Base-by-base conservation (phyloP, 2,329 filamentous ascomycete genomes). In the Alternaria metachromatica region DNA sequence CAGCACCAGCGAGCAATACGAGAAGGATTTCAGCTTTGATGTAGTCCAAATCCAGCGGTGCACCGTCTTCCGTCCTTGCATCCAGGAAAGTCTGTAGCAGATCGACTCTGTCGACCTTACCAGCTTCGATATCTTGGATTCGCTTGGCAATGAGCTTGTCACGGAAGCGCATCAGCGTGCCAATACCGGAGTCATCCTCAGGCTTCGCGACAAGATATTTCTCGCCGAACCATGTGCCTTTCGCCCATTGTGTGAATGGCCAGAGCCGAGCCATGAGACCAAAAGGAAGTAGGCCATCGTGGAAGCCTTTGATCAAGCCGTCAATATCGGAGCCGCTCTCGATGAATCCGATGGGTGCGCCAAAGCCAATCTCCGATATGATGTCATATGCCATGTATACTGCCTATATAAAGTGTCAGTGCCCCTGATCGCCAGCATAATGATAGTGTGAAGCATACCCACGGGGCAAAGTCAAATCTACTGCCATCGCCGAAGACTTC, bases 81-180 rank as follows among this genome's bases (percentile, higher is more conserved):
- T 82, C 75, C 66, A 82, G 68, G 64, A 82, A 81, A 6, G 83
- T 87, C 68, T 89, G 86, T 6, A 89, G 78, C 0, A 88, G 78
- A 68, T 89, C 87, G 21, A 84, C 77, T 5, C 84, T 81, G 1
- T 80, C 81, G 0, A 80, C 78, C 10, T 82, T 84, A 1, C 83
- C 85, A 5, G 78, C 72, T 54, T 83, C 78, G 20, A 87, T 80
- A 55, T 87, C 84, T 25, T 80, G 80, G 23, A 83, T 75, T 1
- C 87, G 81, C 64, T 87, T 76, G 21, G 76, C 71, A 60, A 88
- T 82, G 3, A 88, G 80, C 25, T 81, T 80, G 66, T 89, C 87
- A 5, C 86, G 84, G 73, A 88, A 88, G 9, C 84, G 80, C 85
- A 88, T 88, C 59, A 88, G 70, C 1, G 82, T 83, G 1, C 86